phyloP scores from a whole-genome alignment of 2,329 filamentous ascomycete species.

The Calonectria henricotiae region DNA sequence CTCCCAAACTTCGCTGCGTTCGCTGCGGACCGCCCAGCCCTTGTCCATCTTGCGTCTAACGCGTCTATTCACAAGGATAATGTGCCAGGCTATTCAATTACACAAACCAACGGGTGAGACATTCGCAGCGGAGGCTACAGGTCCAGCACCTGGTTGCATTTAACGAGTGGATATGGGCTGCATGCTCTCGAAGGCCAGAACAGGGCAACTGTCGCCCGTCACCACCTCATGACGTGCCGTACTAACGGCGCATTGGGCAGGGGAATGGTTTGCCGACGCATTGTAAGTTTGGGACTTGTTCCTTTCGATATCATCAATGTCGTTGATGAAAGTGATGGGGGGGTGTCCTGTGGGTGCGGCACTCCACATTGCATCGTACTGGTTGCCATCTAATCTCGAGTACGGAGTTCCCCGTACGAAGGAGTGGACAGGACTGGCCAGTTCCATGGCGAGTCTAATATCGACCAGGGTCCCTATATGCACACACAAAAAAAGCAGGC shows the following conservation, averaged over 20 bases:
- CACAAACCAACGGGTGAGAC: conserved; percentile 20
- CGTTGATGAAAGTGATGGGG: conserved; percentile 31
- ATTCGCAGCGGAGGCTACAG: not conserved
- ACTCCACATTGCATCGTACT: conserved; percentile 28
- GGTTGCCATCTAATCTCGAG: conserved; percentile 32
- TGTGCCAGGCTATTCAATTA: conserved; percentile 17
- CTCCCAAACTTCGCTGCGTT: conserved; percentile 10
- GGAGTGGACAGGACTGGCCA: conserved; percentile 11
- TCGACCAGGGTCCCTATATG: conserved; percentile 42
- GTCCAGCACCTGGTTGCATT: not conserved
- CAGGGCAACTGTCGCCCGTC: not conserved
- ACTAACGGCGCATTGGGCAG: conserved; percentile 4
- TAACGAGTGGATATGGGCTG: conserved; percentile 10
- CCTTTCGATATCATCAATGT: conserved; percentile 24
- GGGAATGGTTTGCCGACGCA: conserved; percentile 25
- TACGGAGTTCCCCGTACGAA: conserved; percentile 29
- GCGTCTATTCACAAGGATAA: conserved; percentile 35
- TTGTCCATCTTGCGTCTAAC: conserved; percentile 38
- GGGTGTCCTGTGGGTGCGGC: conserved; percentile 14
- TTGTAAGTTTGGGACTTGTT: conserved; percentile 27
- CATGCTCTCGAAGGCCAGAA: not conserved
- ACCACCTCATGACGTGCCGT: conserved; percentile 14
- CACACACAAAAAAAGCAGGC: conserved; percentile 48
- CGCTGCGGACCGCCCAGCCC: conserved; percentile 18
- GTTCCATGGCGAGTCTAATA: conserved; percentile 33